Base-by-base conservation (phyloP, 257 asterid species). In the Capsicum rhomboideum region DNA sequence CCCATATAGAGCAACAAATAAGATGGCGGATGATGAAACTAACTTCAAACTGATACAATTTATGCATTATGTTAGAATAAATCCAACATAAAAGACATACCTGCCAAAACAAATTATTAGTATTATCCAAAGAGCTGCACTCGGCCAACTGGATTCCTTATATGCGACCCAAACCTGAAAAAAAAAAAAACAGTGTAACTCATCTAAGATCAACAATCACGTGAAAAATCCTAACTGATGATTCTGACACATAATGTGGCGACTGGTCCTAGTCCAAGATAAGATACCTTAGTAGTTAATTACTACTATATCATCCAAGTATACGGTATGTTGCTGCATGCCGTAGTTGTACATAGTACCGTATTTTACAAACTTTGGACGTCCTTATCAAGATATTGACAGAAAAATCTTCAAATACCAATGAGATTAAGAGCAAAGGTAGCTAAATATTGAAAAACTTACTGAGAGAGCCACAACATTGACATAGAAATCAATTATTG, bases 141-240 rank as follows among this genome's bases (percentile, higher is more conserved):
- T 86, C 42, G 18, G 58, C 92, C 93, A 93, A 84, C 84, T 87
- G n/a, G 96, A 82, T 88, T 95, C 99, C 86, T 94, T 94, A 83
- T 95, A 93, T 5, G 91, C 93, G 79, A 95, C 90, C 99, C 99
- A 96, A 42, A 94, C 99, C 99, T 96, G 87, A 78, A 53, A 34
- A 34, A 84, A 34, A 84, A n/a, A 34, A 34, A 85, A 82, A 26
- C 1, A 9, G 63, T 26, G 81, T 0, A 50, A 50, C 63, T 14
- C 42, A 50, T 46, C 21, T 14, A 50, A 74, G 77, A 63, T 52
- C 21, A 75, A 49, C 28, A 75, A 64, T 46, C 42, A 23, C 64
- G 40, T 20, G 34, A 71, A 71, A 44, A 71, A 13, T 13, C 79
- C 55, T 42, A 71, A 71, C n/a, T 20, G 52, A 42, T 20, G 79